Conservation (phyloP, 2,329 filamentous ascomycete genomes). For the Colletotrichum sp. region DNA sequence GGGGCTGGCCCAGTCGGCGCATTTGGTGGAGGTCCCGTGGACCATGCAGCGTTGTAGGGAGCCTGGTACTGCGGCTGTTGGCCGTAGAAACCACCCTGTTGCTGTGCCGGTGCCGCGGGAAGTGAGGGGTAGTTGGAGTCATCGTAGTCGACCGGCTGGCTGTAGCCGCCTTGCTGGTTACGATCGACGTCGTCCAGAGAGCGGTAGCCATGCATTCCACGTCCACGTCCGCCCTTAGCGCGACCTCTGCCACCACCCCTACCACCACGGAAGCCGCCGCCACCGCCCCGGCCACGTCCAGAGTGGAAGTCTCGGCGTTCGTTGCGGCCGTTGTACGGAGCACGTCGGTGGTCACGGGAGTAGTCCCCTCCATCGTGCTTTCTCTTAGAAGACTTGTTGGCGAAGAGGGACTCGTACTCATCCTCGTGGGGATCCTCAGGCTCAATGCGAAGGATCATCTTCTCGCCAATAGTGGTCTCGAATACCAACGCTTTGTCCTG, state of each 20-base stretch:
- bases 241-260: constrained; percentile 45
- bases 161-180: constrained; percentile 48
- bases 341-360: constrained; percentile 25
- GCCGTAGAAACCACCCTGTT: constrained; percentile 9
- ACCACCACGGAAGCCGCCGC: constrained; percentile 41
- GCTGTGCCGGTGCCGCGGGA: constrained; percentile 24
- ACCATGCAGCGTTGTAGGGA: not conserved
- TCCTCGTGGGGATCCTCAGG: constrained; percentile 68
- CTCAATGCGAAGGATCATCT: constrained; percentile 82
- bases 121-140: constrained; percentile 38
- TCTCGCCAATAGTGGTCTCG: constrained; percentile 86
- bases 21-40: constrained; percentile 1
- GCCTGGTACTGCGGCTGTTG: constrained; percentile 25
- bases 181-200: constrained; percentile 71
- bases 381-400: constrained; percentile 65
- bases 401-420: constrained; percentile 67
- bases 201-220: constrained; percentile 62
- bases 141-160: constrained; percentile 52
- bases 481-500: constrained; percentile 76
- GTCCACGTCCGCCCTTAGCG: constrained; percentile 47
- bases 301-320: constrained; percentile 49
- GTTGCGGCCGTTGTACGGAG: constrained; percentile 39
- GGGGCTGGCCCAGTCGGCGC: constrained; percentile 11
- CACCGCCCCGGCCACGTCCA: constrained; percentile 40
- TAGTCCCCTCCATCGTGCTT: constrained; percentile 52